Base-by-base conservation (phyloP, 1,139 yeast species). In the Meyerozyma sp. region DNA sequence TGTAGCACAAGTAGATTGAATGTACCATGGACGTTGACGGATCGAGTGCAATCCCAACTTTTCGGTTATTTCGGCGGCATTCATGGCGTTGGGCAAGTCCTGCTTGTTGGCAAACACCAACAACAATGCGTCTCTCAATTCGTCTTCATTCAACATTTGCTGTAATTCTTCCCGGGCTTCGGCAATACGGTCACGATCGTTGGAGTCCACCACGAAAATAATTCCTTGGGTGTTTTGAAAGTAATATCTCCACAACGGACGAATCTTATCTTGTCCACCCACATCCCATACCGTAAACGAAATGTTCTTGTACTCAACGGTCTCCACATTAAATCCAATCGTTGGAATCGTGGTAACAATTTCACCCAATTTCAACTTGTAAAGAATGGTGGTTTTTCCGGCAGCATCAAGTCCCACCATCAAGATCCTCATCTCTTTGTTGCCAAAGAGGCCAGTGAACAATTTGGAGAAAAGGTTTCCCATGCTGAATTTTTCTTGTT, bases 211-310 rank as follows among this genome's bases (percentile, higher is more conserved):
- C 52, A 88, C 95, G 67, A 87, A 88, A 66, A 88, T 88, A 64
- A 88, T 86, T 74, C 95, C 95, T 70, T 88, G 95, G 49, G 95
- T 86, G 80, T 87, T 87, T 72, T 87, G 94, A 84, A 81, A 86
- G 73, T 87, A 88, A 72, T 88, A 93, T 82, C 95, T 84, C 96
- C 96, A 88, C 70, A 88, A 77, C 47, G 95, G 95, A 76, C 95
- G 85, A 65, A 88, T 87, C 77, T 88, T 88, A 71, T 86, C 95
- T 77, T 88, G 95, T 81, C 95, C 95, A 84, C 95, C 95, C 62
- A 88, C 95, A 80, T 88, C 95, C 96, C 96, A 88, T 55, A 88
- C 95, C 52, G 95, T 88, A 77, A 88, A 88, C 40, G 94, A 84
- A 66, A 88, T 87, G 82, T 88, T 88, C 78, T 87, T 87, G 79